Evolutionary conservation across 2,329 filamentous ascomycete species (phyloP), one percentile per base, ranked within the genome.

Genomic region (Microcera coccophila): DNA sequence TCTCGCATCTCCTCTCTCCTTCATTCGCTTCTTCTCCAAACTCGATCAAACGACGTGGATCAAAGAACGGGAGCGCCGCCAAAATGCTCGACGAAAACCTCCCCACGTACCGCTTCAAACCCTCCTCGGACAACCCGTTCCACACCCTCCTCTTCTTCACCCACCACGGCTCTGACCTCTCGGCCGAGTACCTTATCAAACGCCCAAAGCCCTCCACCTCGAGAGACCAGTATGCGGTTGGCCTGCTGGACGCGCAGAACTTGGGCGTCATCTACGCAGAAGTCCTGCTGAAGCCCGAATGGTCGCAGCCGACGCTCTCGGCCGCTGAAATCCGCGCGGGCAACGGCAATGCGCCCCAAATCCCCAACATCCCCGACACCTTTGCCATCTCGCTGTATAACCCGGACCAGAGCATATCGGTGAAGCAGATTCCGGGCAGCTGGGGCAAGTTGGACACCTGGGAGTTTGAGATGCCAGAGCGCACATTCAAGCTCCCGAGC

Each of bases 311-410:
- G 1, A 82, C 82, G 0, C 75, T 95, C 5, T 91, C 88, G 1
- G 81, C 85, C 36, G 88, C 93, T 41, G 86, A 94, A 61, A 78
- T 90, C 43, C 81, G 88, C 48, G 73, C 76, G n/a, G 76, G 76
- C n/a, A 83, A 82, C 47, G 85, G 84, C 14, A 69, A 81, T 72
- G 32, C 77, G 67, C 81, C 78, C 17, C 78, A 77, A 14, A 57
- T 86, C 46, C 85, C 90, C 9, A 74, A 87, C 24, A 78, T 88
- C 20, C 90, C 91, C 0, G 82, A 84, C 43, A 74, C 80, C 40
- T 95, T 97, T 63, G 75, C 77, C n/a, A 76, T 97, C 29, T 85
- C 91, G 57, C 81, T 98, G 3, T 97, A 96, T 73, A 93, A 95
- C 62, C 93, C 93, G 0, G 91, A 97, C 62, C 89, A 93, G 65